phyloP scores from a whole-genome alignment of 2,329 filamentous ascomycete genomes.

The Colletotrichum gloeosporioides region DNA sequence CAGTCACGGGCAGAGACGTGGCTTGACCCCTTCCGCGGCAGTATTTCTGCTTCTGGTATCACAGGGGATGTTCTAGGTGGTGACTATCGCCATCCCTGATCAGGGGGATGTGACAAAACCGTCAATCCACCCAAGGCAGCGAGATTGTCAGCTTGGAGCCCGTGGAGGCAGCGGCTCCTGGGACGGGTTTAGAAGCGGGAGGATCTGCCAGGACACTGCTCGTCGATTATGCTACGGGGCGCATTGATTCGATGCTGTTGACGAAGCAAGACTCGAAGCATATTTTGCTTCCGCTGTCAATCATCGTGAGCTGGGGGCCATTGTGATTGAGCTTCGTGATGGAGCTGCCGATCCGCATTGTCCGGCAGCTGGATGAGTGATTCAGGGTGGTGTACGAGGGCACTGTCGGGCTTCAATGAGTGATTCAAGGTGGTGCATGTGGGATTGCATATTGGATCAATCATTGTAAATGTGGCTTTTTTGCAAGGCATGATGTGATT shows the following conservation, averaged over 20 bases:
- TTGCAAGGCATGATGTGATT: neutral
- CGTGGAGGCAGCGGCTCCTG: neutral
- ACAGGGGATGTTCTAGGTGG: neutral
- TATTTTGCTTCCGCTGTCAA: rapidly evolving
- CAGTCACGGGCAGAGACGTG: neutral
- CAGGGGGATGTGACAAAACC: neutral
- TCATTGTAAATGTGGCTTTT: neutral
- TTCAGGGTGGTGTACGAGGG: neutral
- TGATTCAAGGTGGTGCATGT: neutral
- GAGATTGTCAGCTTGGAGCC: neutral
- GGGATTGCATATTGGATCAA: neutral
- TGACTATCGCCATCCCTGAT: rapidly evolving
- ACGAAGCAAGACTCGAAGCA: too few relatives aligned
- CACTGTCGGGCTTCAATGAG: too few relatives aligned
- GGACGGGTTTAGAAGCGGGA: neutral
- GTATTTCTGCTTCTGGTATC: neutral
- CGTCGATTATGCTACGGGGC: too few relatives aligned
- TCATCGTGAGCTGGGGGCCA: neutral
- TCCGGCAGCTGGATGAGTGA: too few relatives aligned
- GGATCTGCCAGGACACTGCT: too few relatives aligned
- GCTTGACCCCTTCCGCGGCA: neutral
- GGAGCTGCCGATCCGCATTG: neutral
- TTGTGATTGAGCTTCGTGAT: neutral
- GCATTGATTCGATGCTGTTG: too few relatives aligned
- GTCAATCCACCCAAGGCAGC: neutral